Conservation (phyloP, 192 early-diverging fungal species). For the Rhizoclosmatium globosum region DNA sequence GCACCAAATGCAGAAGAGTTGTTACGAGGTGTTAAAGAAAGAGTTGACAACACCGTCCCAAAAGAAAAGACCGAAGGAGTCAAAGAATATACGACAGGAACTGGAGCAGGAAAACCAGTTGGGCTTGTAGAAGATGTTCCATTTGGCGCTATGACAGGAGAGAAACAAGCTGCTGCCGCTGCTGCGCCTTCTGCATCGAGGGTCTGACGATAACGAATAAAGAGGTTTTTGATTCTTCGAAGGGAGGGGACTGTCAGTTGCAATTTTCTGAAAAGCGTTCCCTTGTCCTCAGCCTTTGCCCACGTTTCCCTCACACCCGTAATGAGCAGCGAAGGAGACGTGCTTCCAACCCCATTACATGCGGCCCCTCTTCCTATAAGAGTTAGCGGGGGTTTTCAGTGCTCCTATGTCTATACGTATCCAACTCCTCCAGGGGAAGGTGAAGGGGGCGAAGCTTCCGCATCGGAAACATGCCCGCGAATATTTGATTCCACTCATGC, state of each 20-base stretch:
- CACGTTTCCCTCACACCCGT: no score
- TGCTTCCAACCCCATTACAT: constrained; percentile 11
- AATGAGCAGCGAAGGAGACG: neutral
- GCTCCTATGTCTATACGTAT: neutral
- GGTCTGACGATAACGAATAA: neutral
- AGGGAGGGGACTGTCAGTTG: no score
- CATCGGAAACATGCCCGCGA: neutral
- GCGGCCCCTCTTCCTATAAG: neutral
- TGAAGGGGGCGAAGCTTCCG: neutral
- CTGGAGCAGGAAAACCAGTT: neutral
- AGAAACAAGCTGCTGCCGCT: constrained; percentile 19
- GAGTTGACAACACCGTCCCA: constrained; percentile 2
- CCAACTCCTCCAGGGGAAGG: neutral
- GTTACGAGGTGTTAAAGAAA: constrained; percentile 33
- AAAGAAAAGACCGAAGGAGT: neutral
- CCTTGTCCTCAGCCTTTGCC: no score
- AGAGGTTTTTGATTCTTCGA: no score
- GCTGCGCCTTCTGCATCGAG: constrained; percentile 22
- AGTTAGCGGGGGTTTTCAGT: constrained; percentile 10
- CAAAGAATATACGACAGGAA: constrained; percentile 27
- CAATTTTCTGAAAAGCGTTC: no score
- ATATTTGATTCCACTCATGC: constrained; percentile 5
- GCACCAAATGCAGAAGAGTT: constrained; percentile 28
- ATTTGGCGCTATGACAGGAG: constrained; percentile 14
- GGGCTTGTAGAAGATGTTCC: constrained; percentile 3